Base-by-base conservation (phyloP, 1,284 basidiomycete species). In the Stygiomarasmius scandens region DNA sequence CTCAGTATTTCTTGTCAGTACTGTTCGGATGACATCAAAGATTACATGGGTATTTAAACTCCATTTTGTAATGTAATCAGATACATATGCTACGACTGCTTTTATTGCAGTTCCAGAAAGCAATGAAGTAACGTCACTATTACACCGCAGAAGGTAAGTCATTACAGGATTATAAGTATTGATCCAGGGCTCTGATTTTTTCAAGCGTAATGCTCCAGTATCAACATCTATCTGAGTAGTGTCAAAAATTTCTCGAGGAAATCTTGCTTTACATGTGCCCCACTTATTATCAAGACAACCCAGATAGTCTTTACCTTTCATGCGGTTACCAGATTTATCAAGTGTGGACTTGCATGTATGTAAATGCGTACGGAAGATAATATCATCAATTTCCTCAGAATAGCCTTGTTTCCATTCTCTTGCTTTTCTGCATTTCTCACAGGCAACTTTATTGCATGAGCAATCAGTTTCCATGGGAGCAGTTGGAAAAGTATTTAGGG, bases 41-140 rank as follows among this genome's bases (percentile, higher is more conserved):
- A 73, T 65, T 0, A 56, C 59, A 60, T 71, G 65, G 2, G 73
- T 76, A 48, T 74, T 74, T 19, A 77, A 53, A 2, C 54, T 34
- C 3, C 60, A 47, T 54, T 77, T 77, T 0, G 73, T 76, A 23
- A 78, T 67, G 64, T 77, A 77, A 55, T 77, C 72, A 2, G 73
- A 68, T 2, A 76, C 65, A 68, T 76, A 77, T 10, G 63, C 62
- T 8, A 77, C 56, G 4, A 75, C 67, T 23, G 72, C 67, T 54
- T 73, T 74, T 6, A 76, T 64, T 3, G 70, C 67, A 20, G 70
- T 74, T 1, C 74, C 72, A 36, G 72, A 74, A 10, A 67, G 41
- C 11, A 75, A 50, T 57, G 65, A 65, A 2, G 71, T 74, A 3
- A 72, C 67, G 67, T 76, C 71, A 4, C 70, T 69, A 57, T 76